phyloP scores from a whole-genome alignment of 2,329 filamentous ascomycete genomes.

The Cyphellophora europaea region DNA sequence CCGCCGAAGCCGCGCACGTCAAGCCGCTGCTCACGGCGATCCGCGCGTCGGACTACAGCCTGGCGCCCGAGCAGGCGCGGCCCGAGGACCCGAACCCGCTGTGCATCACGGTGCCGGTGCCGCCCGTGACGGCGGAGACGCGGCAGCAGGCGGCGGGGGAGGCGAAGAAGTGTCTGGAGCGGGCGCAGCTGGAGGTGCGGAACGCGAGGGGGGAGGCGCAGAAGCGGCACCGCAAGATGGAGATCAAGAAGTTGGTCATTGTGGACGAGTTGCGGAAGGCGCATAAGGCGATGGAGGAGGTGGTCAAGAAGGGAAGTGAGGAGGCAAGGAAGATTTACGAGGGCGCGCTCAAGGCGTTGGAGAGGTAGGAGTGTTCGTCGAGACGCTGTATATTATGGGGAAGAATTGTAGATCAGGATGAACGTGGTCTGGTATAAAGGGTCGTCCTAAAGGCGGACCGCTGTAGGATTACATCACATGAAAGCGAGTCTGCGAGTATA shows the following conservation, averaged over 20 bases:
- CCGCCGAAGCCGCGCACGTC: conserved; percentile 51
- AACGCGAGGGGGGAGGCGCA: conserved; percentile 34
- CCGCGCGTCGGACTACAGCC: conserved; percentile 30
- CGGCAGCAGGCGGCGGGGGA: conserved; percentile 29
- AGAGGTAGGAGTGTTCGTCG: conserved; percentile 4
- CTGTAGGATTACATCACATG: too few relatives aligned
- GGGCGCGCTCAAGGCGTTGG: conserved; percentile 22
- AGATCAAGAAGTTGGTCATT: conserved; percentile 32
- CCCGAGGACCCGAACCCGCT: conserved; percentile 27
- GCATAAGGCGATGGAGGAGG: conserved; percentile 38
- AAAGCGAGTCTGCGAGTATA: too few relatives aligned
- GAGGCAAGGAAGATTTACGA: conserved; percentile 37
- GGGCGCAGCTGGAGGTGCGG: conserved; percentile 28
- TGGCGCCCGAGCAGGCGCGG: conserved; percentile 27
- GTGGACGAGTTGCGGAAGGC: conserved; percentile 37
- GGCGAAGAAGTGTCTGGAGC: conserved; percentile 34
- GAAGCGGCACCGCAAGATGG: conserved; percentile 35
- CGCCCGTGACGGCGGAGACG: conserved; percentile 37
- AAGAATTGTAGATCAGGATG: too few relatives aligned
- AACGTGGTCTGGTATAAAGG: too few relatives aligned
- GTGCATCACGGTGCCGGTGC: conserved; percentile 35
- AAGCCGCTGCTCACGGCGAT: conserved; percentile 36
- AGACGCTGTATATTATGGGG: too few relatives aligned
- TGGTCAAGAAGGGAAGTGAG: conserved; percentile 36
- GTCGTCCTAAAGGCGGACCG: too few relatives aligned